Evolutionary conservation across 345 rosid genomes (phyloP).

Genomic region (Eucalyptus rudis): DNA sequence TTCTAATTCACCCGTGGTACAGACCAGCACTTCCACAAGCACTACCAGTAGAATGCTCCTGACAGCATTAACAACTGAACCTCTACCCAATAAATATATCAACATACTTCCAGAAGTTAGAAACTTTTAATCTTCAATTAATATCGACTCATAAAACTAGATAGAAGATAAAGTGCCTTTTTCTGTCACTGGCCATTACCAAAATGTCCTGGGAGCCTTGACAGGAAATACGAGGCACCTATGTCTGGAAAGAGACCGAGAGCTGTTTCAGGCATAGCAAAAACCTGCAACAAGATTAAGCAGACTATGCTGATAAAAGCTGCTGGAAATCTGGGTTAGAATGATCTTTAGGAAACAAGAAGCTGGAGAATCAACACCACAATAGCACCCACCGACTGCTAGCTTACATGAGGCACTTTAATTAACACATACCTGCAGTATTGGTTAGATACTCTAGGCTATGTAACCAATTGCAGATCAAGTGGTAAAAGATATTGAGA

Average conservation of each 20-base stretch:
- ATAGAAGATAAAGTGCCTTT: neutral
- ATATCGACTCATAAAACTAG: neutral
- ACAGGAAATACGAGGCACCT: constrained; percentile 76
- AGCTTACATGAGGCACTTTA: neutral
- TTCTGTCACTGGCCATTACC: constrained; percentile 15
- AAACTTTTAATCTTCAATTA: neutral
- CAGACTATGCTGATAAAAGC: neutral
- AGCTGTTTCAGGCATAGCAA: constrained; percentile 90
- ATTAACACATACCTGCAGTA: neutral
- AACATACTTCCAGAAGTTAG: neutral
- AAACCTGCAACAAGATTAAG: constrained; percentile 23
- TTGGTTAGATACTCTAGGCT: neutral
- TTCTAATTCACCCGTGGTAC: neutral
- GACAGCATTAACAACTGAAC: neutral
- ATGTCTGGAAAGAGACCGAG: constrained; percentile 83
- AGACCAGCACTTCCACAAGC: neutral
- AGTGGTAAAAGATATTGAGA: neutral
- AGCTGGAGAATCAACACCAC: neutral
- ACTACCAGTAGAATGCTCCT: neutral
- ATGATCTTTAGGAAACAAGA: neutral
- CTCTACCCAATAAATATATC: neutral
- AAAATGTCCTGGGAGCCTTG: constrained; percentile 81
- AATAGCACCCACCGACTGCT: neutral
- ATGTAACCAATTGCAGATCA: neutral
- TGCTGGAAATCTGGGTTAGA: neutral